Evolutionary conservation across 257 asterid genomes (phyloP), one percentile per base, ranked within the genome.

Genomic region (Nicotiana tabacum): DNA sequence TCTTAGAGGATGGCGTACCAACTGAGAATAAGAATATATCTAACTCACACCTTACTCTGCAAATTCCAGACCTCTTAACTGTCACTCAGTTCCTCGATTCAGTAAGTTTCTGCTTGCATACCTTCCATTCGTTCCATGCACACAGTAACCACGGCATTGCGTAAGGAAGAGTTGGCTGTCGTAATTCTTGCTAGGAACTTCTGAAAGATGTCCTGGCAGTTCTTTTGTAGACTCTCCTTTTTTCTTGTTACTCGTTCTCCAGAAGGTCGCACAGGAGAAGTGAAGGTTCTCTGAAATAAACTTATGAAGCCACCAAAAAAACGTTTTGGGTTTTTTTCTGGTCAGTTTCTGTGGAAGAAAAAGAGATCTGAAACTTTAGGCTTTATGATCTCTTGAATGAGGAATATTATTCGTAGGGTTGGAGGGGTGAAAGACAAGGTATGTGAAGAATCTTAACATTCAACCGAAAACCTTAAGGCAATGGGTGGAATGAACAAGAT

Each of bases 81-180:
- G 94, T 91, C 32, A 88, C 92, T 84, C 93, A 93, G 79, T 89
- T 93, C 89, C 84, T 93, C 84, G 91, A 91, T 82, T 90, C 92
- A 90, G 97, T 93, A 93, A 32, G 90, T 76, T 81, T 82, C 64
- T 74, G 15, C 27, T 74, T 48, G 43, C 80, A 48, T 27, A 15
- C 21, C 62, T 48, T 74, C 27, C 6, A 51, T 51, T 74, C 8
- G 37, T 27, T 27, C 51, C 64, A 74, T 48, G 64, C 64, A 51
- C 27, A 48, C 4, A 74, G 62, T 48, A 7, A 27, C 39, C 27
- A 21, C 24, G 18, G 79, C 12, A 48, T 74, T 74, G 27, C 64
- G 17, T 27, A 51, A 27, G 43, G 80, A 48, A 74, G 24, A 27
- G 64, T 74, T 74, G 46, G 43, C 24, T 48, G 27, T 51, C 80